A percentile compares a stretch with the other conserved stretches of the same genome.
Evolutionary conservation across 1,284 basidiomycete genomes (phyloP).

Genomic region (Rhodotorula sp.): DNA sequence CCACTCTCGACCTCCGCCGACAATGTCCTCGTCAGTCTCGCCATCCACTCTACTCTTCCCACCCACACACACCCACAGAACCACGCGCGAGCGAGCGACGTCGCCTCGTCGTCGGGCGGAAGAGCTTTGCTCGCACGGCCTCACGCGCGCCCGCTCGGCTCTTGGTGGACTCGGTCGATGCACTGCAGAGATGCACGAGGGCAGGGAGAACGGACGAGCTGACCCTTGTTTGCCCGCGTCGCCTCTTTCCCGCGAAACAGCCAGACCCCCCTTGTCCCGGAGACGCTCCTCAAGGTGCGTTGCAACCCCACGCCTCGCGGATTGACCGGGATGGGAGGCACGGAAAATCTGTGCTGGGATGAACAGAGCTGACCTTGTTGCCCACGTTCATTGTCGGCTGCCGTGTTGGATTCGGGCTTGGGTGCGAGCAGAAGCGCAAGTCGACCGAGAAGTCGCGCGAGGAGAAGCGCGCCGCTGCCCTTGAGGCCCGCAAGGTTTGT

Average conservation of each 20-base stretch:
- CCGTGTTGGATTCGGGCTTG: too few relatives aligned
- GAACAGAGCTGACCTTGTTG: background rate
- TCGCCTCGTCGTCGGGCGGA: background rate
- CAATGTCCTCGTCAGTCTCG: conserved; percentile 22
- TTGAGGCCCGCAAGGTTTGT: conserved; percentile 87
- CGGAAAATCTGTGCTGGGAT: background rate
- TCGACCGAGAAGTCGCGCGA: conserved; percentile 96
- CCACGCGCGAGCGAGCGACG: background rate
- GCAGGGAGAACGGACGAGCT: background rate
- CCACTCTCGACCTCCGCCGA: conserved; percentile 4
- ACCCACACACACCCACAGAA: background rate
- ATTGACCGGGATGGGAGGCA: background rate
- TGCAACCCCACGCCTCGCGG: background rate
- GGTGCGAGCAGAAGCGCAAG: conserved; percentile 72
- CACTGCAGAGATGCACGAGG: too few relatives aligned
- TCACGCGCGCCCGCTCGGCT: background rate
- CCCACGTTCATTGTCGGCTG: too few relatives aligned
- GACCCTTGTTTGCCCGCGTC: background rate
- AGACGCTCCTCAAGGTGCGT: conserved; percentile 82
- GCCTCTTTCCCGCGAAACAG: conserved; percentile 3
- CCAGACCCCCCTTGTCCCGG: conserved; percentile 75
- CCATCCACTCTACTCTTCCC: background rate
- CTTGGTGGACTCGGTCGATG: too few relatives aligned
- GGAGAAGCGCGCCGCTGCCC: conserved; percentile 83
- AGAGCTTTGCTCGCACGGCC: background rate